A percentile compares a stretch with the other conserved stretches of the same genome.
phyloP scores from a whole-genome alignment of 208 protist species.

The Vickermania ingenoplastis region DNA sequence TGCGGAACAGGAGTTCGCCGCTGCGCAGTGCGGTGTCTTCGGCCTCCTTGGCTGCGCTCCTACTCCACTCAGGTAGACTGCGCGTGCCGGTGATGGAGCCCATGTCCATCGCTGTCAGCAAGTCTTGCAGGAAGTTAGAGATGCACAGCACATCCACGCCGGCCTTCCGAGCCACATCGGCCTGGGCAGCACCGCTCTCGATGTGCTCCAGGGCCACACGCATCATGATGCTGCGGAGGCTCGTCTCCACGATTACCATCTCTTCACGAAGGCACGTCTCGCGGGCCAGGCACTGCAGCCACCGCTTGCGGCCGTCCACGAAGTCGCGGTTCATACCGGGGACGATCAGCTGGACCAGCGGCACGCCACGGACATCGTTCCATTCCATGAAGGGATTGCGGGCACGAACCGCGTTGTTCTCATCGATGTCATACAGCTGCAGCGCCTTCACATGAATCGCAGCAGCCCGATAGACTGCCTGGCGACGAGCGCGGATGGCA shows the following conservation, averaged over 20 bases:
- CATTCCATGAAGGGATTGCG: slow-evolving; percentile 58
- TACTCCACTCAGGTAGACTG: not conserved
- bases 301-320: not conserved
- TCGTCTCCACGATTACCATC: not conserved
- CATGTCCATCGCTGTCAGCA: not conserved
- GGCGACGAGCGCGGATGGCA: slow-evolving; percentile 3
- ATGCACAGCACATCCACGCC: not conserved
- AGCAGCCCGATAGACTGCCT: slow-evolving; percentile 10
- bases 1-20: not conserved
- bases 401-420: slow-evolving; percentile 52
- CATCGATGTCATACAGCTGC: slow-evolving; percentile 25
- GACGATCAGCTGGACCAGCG: slow-evolving; percentile 24
- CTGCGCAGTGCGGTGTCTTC: not conserved
- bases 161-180: not conserved
- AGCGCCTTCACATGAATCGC: slow-evolving; percentile 9
- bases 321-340: not conserved
- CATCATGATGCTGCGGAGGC: not conserved
- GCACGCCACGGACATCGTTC: slow-evolving; percentile 42
- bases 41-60: not conserved
- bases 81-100: not conserved
- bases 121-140: not conserved
- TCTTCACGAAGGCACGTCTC: not conserved
- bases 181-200: not conserved
- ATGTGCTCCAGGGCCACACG: not conserved
- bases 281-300: not conserved